Base-by-base conservation (phyloP, 2,329 filamentous ascomycete genomes). In the Lecanosticta acicola region DNA sequence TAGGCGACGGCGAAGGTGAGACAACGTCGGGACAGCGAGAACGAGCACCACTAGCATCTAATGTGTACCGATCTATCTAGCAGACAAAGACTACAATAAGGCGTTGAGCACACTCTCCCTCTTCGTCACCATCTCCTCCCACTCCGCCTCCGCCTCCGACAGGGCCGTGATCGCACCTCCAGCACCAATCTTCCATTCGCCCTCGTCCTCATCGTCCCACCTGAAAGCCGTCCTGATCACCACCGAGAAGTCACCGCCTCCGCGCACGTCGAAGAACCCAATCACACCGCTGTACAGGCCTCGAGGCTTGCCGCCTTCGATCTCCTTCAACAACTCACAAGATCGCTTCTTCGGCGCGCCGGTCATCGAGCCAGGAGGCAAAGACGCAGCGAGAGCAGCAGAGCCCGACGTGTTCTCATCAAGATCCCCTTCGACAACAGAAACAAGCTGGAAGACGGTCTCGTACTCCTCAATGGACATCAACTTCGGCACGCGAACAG, bases 331-430 rank as follows among this genome's bases (percentile, higher is more conserved):
- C 38, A 96, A 77, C 71, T 94, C 84, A 65, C 91, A 96, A 53
- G 85, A 91, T 39, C 91, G 79, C 68, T 91, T 90, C 73, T 97
- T 97, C 0, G 91, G 93, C 0, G 91, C 91, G 4, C 93, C 93
- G 1, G 91, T 97, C 93, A 97, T 97, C 59, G 85, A 91, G 0
- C 93, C 91, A 0, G 93, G 89, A 0, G 93, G 91, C 1, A 97
- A 74, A 39, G 83, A 85, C 4, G 81, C 77, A 0, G 84, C 79
- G 0, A 97, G 77, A 3, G 91, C 84, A 48, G 91, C 84, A 29
- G 93, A 71, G 1, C 85, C 87, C 0, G 80, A 80, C n/a, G 59
- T 10, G 3, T 47, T 17, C 3, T 40, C 24, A 18, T 74, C 72
- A 10, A 86, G 68, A 51, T 75, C 70, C 0, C 87, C 90, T 62